Conservation (phyloP, 345 rosid genomes). For the Salix dunnii region DNA sequence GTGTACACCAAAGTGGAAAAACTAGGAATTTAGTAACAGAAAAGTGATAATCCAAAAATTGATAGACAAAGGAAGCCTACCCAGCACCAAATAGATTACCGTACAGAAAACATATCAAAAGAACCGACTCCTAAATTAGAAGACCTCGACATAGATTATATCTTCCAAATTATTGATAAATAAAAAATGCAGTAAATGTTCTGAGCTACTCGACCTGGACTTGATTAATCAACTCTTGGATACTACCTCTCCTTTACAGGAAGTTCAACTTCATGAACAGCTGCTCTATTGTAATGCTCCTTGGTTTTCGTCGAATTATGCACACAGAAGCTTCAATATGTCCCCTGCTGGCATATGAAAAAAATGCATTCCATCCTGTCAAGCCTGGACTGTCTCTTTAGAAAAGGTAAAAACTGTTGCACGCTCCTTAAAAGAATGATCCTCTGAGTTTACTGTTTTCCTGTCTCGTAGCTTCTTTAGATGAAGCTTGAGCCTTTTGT, state of each 20-base stretch:
- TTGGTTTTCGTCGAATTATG: not conserved
- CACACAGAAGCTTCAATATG: constrained; percentile 3
- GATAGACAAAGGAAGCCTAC: not conserved
- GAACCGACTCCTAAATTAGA: constrained; percentile 1
- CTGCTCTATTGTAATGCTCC: not conserved
- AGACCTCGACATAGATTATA: constrained; percentile 3
- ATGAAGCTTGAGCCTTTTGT: not conserved
- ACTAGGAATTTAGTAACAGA: not conserved
- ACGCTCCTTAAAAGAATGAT: constrained; percentile 4
- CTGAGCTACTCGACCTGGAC: constrained; percentile 15
- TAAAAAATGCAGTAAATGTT: constrained; percentile 17
- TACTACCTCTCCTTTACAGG: constrained; percentile 10
- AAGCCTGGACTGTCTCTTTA: not conserved
- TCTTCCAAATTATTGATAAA: constrained; percentile 22
- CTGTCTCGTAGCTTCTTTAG: not conserved
- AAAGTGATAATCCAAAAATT: constrained; percentile 2
- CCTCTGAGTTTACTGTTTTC: not conserved
- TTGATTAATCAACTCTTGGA: constrained; percentile 5
- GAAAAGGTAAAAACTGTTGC: not conserved
- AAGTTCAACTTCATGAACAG: not conserved
- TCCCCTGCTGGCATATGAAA: not conserved
- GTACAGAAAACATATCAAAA: not conserved
- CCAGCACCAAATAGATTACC: constrained; percentile 2
- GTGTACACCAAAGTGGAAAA: not conserved
- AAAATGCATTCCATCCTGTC: not conserved